These are phyloP conservation scores for Solanum chacoense DNA, from an alignment of 305 asterid genomes.

Conservation along the genomic window DNA sequence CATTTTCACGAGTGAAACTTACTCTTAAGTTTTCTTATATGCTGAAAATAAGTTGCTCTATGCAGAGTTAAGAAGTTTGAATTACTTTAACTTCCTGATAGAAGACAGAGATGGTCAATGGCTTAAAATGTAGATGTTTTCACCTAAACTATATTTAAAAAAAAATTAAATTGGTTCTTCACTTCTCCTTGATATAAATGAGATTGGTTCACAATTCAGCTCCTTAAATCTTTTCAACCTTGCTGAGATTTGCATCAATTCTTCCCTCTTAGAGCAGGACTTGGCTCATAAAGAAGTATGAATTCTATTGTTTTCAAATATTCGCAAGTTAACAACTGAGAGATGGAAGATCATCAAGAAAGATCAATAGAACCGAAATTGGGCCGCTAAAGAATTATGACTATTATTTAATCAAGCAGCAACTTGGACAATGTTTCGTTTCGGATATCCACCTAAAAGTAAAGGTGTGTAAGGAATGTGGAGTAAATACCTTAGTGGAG, in stretches of 20 bases:
- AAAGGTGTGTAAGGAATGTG: background rate
- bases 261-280: background rate
- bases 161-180: background rate
- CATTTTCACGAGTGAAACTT: background rate
- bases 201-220: background rate
- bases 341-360: background rate
- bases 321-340: background rate
- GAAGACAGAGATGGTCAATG: background rate
- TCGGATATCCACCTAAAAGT: background rate
- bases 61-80: background rate
- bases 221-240: background rate
- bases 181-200: background rate
- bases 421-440: background rate
- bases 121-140: background rate
- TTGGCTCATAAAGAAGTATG: background rate
- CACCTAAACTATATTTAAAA: background rate
- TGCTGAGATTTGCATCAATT: background rate
- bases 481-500: slow-evolving; percentile 42
- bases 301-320: background rate
- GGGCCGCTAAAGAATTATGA: background rate
- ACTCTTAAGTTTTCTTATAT: background rate
- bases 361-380: background rate
- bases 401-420: background rate
- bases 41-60: background rate
- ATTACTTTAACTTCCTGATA: background rate